Percentiles rank a stretch among this genome's conserved stretches.
These are phyloP conservation scores for Candida verbasci DNA, from an alignment of 805 yeast species.

Conservation along the genomic window DNA sequence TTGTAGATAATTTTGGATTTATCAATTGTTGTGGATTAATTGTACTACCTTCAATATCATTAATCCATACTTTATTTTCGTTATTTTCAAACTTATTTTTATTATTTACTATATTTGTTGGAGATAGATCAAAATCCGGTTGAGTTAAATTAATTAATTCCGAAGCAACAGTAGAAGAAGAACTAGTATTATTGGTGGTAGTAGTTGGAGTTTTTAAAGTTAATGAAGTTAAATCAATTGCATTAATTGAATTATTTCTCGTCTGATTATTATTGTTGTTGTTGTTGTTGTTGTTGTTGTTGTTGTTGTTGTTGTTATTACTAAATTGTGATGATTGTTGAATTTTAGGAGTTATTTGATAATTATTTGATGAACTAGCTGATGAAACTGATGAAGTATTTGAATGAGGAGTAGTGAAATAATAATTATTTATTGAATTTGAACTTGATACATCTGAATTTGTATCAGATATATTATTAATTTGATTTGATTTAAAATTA, in stretches of 20 bases:
- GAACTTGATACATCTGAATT: too few species aligned
- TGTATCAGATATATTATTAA: too few species aligned
- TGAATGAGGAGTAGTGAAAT: constrained; percentile 4
- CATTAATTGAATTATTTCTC: constrained; percentile 9
- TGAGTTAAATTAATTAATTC: constrained; percentile 1
- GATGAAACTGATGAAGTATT: constrained; percentile 4
- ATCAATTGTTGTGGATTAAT: constrained; percentile 30
- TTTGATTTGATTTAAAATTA: neutral
- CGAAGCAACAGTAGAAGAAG: neutral
- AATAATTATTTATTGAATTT: constrained; percentile 1
- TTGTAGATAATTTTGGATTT: constrained; percentile 9
- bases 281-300: neutral
- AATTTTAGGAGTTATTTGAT: constrained; percentile 1
- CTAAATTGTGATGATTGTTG: constrained; percentile 5
- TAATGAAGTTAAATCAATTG: constrained; percentile 22
- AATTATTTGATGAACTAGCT: neutral
- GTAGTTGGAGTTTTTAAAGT: constrained; percentile 13
- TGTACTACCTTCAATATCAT: constrained; percentile 11
- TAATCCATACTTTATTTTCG: neutral
- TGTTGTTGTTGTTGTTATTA: neutral
- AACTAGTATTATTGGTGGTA: neutral
- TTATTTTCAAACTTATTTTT: constrained; percentile 1
- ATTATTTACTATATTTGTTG: constrained; percentile 1
- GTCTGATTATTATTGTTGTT: constrained; percentile 6
- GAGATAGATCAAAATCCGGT: constrained; percentile 3